These are phyloP conservation scores for Blumeriella jaapii DNA, from an alignment of 2,329 filamentous ascomycete genomes.

Conservation along the genomic window DNA sequence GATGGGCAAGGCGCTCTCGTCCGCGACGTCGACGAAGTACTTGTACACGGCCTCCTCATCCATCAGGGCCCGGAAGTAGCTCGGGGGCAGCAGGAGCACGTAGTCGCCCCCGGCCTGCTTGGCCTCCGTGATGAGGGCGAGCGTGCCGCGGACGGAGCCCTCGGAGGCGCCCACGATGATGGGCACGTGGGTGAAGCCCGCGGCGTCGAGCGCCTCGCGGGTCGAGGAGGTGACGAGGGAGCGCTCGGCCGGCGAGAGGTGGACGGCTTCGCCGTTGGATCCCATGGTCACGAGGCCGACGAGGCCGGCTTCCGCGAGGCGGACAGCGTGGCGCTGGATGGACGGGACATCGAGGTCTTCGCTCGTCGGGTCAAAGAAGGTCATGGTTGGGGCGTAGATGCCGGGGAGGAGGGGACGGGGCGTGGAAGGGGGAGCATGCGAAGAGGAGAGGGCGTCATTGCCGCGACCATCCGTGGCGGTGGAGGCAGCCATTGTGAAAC, in stretches of 20 bases:
- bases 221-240: slow-evolving; percentile 63
- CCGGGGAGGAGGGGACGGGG: slow-evolving; percentile 58
- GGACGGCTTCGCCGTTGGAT: slow-evolving; percentile 81
- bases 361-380: slow-evolving; percentile 74
- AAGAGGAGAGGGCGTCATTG: too few relatives aligned
- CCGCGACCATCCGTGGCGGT: too few relatives aligned
- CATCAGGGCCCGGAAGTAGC: slow-evolving; percentile 69
- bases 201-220: slow-evolving; percentile 69
- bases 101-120: slow-evolving; percentile 65
- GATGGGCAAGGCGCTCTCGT: slow-evolving; percentile 63
- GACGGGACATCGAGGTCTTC: slow-evolving; percentile 73
- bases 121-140: slow-evolving; percentile 59
- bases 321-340: slow-evolving; percentile 71
- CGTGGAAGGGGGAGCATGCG: too few relatives aligned
- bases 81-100: slow-evolving; percentile 66
- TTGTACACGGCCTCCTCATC: slow-evolving; percentile 60
- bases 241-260: slow-evolving; percentile 71
- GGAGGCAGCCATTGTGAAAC: too few relatives aligned
- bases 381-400: slow-evolving; percentile 84
- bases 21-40: slow-evolving; percentile 57
- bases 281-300: slow-evolving; percentile 79
- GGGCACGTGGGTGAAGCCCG: slow-evolving; percentile 64
- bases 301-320: slow-evolving; percentile 65
- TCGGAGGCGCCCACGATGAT: slow-evolving; percentile 76
- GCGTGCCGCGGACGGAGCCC: slow-evolving; percentile 69